phyloP scores from a whole-genome alignment of 2,329 filamentous ascomycete genomes.

The Thelonectria blattea region DNA sequence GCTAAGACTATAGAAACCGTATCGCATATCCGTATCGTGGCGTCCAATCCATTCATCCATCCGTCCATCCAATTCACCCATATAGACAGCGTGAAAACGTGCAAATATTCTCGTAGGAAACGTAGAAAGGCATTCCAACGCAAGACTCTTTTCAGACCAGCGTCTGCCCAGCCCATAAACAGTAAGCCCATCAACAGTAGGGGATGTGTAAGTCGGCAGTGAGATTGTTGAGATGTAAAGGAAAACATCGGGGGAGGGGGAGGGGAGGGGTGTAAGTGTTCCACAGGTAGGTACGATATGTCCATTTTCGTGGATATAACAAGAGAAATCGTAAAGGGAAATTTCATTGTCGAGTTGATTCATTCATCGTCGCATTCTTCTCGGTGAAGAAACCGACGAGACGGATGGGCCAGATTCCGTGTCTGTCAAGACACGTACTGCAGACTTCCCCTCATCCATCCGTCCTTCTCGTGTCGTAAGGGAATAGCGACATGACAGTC shows the following conservation, averaged over 20 bases:
- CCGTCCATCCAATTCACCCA: not conserved
- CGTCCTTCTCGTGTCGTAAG: conserved; percentile 4
- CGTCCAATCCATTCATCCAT: not conserved
- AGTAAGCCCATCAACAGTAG: not conserved
- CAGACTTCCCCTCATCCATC: not conserved
- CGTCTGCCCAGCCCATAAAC: not conserved
- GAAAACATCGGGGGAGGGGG: not conserved
- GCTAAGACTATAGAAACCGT: not conserved
- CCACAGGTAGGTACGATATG: conserved; percentile 4
- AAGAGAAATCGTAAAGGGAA: conserved; percentile 1
- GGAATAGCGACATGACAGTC: not conserved
- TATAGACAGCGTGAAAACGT: not conserved
- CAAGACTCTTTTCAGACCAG: not conserved
- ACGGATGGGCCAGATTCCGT: not conserved
- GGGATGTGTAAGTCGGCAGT: not conserved
- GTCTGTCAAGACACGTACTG: conserved; percentile 11
- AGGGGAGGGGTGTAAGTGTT: not conserved
- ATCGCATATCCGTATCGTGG: not conserved
- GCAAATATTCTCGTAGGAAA: too few relatives aligned
- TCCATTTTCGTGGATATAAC: not conserved
- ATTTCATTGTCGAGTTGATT: conserved; percentile 2
- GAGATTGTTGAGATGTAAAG: not conserved
- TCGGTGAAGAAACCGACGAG: not conserved
- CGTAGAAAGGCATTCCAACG: not conserved
- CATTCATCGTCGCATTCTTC: not conserved